phyloP scores from a whole-genome alignment of 768 basidiomycete species.

The Amanita rubescens region DNA sequence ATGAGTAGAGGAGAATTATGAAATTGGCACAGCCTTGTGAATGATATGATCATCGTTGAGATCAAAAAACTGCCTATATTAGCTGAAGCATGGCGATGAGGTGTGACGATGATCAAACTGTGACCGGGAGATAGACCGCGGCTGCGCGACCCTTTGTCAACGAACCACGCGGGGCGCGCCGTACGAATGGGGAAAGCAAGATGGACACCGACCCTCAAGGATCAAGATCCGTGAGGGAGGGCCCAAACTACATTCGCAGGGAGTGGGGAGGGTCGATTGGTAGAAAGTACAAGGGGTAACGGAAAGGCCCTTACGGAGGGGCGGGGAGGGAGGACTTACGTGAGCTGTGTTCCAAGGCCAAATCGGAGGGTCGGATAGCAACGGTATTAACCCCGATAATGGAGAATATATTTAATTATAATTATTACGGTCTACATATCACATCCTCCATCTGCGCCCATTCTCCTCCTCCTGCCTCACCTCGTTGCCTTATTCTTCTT shows the following conservation, averaged over 20 bases:
- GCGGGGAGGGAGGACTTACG: neutral
- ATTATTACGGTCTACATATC: neutral
- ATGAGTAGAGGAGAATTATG: neutral
- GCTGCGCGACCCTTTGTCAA: neutral
- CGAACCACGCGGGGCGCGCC: neutral
- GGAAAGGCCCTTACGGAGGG: neutral
- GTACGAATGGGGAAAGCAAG: neutral
- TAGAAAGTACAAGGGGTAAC: neutral
- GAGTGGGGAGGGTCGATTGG: neutral
- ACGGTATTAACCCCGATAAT: conserved; percentile 3
- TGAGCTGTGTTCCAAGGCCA: neutral
- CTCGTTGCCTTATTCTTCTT: conserved; percentile 4
- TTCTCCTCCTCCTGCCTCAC: neutral
- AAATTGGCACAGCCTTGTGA: neutral
- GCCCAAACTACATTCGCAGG: neutral
- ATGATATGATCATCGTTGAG: neutral
- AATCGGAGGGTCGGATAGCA: conserved; percentile 9
- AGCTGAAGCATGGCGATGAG: neutral
- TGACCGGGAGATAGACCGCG: neutral
- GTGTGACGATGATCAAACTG: neutral
- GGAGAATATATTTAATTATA: conserved; percentile 1
- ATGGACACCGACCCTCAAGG: neutral
- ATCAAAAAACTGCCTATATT: neutral
- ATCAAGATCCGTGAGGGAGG: neutral
- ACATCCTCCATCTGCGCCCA: neutral